Evolutionary conservation across 2,329 filamentous ascomycete species (phyloP).

Genomic region (Penicillium brasilianum): DNA sequence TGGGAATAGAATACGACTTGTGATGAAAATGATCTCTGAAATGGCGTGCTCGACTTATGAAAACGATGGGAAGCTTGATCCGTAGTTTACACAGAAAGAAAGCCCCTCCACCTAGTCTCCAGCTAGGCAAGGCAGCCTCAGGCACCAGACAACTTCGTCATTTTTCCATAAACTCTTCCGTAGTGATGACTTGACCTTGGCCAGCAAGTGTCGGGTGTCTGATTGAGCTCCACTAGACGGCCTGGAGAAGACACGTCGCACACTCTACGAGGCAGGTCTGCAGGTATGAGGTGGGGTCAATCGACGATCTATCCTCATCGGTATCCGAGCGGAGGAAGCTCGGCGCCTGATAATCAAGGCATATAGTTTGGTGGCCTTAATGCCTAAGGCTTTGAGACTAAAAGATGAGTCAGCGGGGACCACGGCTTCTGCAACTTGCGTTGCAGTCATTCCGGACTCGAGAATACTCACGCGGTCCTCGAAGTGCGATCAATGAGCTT

Average conservation of each 20-base stretch:
- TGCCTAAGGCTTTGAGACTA: not conserved
- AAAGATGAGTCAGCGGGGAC: conserved; percentile 34
- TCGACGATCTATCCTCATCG: conserved; percentile 11
- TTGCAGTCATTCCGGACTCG: conserved; percentile 48
- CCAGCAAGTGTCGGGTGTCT: conserved; percentile 16
- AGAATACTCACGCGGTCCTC: conserved; percentile 51
- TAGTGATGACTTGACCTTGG: conserved; percentile 1
- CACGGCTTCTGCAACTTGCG: conserved; percentile 43
- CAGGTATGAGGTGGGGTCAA: conserved; percentile 14
- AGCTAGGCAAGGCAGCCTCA: conserved; percentile 2
- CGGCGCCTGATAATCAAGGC: not conserved
- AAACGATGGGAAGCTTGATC: conserved; percentile 11
- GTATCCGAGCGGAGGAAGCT: not conserved
- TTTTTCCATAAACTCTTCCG: not conserved
- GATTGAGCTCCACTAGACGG: conserved; percentile 17
- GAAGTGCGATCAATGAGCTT: conserved; percentile 41
- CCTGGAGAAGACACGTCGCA: conserved; percentile 10
- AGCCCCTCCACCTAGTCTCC: not conserved
- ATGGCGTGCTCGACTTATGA: conserved; percentile 21
- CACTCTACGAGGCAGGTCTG: conserved; percentile 1
- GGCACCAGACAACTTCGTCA: conserved; percentile 14
- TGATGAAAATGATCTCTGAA: not conserved
- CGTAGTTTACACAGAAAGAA: not conserved
- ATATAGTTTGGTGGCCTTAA: not conserved
- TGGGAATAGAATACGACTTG: not conserved